A percentile compares a stretch with the other conserved stretches of the same genome.
These are phyloP conservation scores for Somion occarium DNA, from an alignment of 1,284 basidiomycete genomes.

Conservation along the genomic window DNA sequence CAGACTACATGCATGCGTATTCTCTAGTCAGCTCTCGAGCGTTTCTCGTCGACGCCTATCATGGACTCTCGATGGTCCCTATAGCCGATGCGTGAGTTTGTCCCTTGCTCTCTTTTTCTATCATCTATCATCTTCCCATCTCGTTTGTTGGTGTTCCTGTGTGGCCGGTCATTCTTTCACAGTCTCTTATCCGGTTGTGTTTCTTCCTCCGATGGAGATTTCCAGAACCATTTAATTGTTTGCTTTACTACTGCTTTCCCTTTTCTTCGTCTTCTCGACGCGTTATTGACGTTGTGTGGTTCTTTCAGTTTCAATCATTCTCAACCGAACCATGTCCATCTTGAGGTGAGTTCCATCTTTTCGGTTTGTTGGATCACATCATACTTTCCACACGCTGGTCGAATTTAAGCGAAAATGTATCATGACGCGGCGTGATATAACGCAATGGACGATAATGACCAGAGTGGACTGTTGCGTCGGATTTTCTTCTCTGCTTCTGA, in stretches of 20 bases:
- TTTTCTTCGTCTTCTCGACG: neutral
- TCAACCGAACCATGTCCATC: conserved; percentile 69
- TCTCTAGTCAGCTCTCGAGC: conserved; percentile 82
- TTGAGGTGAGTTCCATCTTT: conserved; percentile 49
- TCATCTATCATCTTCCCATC: neutral
- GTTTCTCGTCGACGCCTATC: conserved; percentile 84
- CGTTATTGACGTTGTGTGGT: neutral
- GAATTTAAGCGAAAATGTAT: too few species aligned
- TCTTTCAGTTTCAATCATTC: conserved; percentile 79
- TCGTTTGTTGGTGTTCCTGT: neutral
- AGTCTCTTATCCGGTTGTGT: too few species aligned
- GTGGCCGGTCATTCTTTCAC: neutral
- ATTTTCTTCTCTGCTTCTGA: too few species aligned
- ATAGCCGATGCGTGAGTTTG: conserved; percentile 77
- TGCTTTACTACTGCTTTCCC: neutral
- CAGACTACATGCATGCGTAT: conserved; percentile 67
- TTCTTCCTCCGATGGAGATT: too few species aligned
- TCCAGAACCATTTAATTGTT: too few species aligned
- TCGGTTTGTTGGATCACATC: too few species aligned
- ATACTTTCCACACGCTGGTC: too few species aligned
- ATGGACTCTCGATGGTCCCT: conserved; percentile 84
- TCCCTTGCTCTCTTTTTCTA: neutral
- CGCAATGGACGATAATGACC: too few species aligned
- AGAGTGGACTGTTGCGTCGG: too few species aligned
- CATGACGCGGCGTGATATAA: too few species aligned